Base-by-base conservation (phyloP, 768 basidiomycete genomes). In the Hebeloma cylindrosporum region DNA sequence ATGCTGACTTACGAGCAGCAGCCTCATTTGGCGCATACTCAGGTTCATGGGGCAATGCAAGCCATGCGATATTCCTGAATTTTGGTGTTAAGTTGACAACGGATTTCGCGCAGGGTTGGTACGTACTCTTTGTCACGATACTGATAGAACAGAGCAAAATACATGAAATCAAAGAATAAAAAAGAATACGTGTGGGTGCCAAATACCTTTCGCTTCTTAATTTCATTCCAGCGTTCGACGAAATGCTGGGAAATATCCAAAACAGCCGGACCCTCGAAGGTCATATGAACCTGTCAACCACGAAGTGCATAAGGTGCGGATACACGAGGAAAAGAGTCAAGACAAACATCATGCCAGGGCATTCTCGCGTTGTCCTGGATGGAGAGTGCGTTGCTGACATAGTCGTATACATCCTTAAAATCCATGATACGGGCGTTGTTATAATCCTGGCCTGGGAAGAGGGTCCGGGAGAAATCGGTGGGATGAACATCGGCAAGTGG, bases 221-320 rank as follows among this genome's bases (percentile, higher is more conserved):
- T 68, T 57, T 91, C 88, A 57, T 93, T 93, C 89, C 89, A 93
- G 16, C 91, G 74, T 63, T 97, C 95, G 9, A 86, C 71, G 48
- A 95, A 99, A 69, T 96, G 93, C 64, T 96, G 93, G 10, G 83
- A 79, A 14, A 98, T 79, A 59, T 99, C 96, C 44, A 98, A 73
- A 4, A 96, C 93, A 11, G 78, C 82, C 2, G 89, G 78, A 5
- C 86, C 96, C 10, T 74, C 69, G 17, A 93, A 66, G 3, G 89
- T 92, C 84, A 90, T 88, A 61, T 93, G 93, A 9, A 86, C 77
- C 83, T 87, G 40, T 43, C 13, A 43, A 22, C 39, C 30, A 17
- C 20, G 18, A 5, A 13, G 40, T 22, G 22, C 20, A 21, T n/a
- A 17, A 34, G 17, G 4, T 23, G 26, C 13, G 34, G 26, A 30